Percentiles rank a stretch among this genome's conserved stretches.
phyloP scores from a whole-genome alignment of 1,284 basidiomycete genomes.

The Mycena sp. region DNA sequence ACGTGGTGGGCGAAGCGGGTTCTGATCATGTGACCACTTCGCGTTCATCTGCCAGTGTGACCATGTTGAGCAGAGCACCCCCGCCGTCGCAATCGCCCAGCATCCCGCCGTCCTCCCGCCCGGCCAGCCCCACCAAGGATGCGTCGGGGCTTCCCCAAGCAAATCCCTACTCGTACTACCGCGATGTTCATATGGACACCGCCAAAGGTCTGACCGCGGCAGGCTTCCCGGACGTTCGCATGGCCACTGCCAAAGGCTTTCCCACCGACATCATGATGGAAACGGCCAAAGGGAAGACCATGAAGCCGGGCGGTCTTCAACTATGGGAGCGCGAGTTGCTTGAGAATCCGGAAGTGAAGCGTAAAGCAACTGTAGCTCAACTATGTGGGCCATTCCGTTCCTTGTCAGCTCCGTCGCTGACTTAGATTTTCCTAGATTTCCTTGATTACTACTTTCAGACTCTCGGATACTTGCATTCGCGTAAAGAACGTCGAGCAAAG shows the following conservation, averaged over 20 bases:
- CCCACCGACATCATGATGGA: slow-evolving; percentile 68
- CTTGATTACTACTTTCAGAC: slow-evolving; percentile 95
- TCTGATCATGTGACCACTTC: too few species aligned
- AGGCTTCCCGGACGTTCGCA: slow-evolving; percentile 65
- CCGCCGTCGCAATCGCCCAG: slow-evolving; percentile 24
- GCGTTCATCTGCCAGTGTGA: too few species aligned
- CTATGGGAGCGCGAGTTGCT: slow-evolving; percentile 88
- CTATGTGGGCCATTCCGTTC: slow-evolving; percentile 82
- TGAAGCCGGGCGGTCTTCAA: slow-evolving; percentile 65
- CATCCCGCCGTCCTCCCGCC: slow-evolving; percentile 15
- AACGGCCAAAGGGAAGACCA: slow-evolving; percentile 65
- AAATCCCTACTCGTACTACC: slow-evolving; percentile 30
- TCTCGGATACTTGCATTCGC: slow-evolving; percentile 85
- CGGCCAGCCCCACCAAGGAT: slow-evolving; percentile 15
- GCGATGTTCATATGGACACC: slow-evolving; percentile 78
- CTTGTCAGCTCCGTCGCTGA: slow-evolving; percentile 68
- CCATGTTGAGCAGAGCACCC: background rate
- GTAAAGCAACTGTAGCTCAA: slow-evolving; percentile 95
- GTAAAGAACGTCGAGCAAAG: slow-evolving; percentile 82
- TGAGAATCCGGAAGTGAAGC: slow-evolving; percentile 85
- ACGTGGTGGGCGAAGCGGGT: too few species aligned
- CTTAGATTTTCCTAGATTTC: slow-evolving; percentile 68
- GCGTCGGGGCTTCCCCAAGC: slow-evolving; percentile 21
- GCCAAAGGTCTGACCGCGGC: slow-evolving; percentile 61
- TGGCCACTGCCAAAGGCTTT: slow-evolving; percentile 71